Percentiles rank a stretch among this genome's conserved stretches.
phyloP scores from a whole-genome alignment of 768 basidiomycete species.

The Gloeophyllum trabeum region DNA sequence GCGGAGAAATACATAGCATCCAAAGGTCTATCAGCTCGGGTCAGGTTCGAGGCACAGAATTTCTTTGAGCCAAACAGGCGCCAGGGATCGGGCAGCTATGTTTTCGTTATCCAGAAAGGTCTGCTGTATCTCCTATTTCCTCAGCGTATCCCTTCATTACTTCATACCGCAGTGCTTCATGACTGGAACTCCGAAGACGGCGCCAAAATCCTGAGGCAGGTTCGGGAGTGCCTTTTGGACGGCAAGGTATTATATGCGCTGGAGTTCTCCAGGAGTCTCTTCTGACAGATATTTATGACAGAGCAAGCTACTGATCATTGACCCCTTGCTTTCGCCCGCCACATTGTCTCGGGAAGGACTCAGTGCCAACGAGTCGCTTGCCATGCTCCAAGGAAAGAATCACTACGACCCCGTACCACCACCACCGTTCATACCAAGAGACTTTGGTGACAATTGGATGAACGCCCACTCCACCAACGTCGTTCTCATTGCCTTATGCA shows the following conservation, averaged over 20 bases:
- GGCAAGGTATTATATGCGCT: conserved; percentile 12
- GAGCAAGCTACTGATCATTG: conserved; percentile 25
- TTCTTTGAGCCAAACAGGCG: conserved; percentile 29
- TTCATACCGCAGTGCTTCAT: conserved; percentile 19
- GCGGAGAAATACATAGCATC: conserved; percentile 23
- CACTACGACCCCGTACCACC: conserved; percentile 22
- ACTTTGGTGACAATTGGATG: conserved; percentile 26
- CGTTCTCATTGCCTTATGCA: conserved; percentile 23
- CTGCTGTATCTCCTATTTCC: conserved; percentile 3
- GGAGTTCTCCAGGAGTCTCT: not conserved
- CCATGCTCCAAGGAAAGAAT: conserved; percentile 14
- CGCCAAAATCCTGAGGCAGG: conserved; percentile 24
- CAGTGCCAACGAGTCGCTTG: conserved; percentile 17
- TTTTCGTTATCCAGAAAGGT: conserved; percentile 28
- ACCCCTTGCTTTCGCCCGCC: conserved; percentile 24
- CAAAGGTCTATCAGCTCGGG: conserved; percentile 18
- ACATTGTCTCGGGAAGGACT: conserved; percentile 19
- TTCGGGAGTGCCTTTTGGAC: conserved; percentile 22
- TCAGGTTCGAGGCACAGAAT: conserved; percentile 26
- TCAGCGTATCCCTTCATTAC: not conserved
- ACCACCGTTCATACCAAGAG: conserved; percentile 24
- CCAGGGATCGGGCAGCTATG: conserved; percentile 25
- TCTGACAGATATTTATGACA: conserved; percentile 6
- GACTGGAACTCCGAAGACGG: conserved; percentile 27
- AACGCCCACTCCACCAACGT: conserved; percentile 26